Evolutionary conservation across 2,329 filamentous ascomycete species (phyloP), one percentile per base, ranked within the genome.

Genomic region (Exophiala aquamarina): DNA sequence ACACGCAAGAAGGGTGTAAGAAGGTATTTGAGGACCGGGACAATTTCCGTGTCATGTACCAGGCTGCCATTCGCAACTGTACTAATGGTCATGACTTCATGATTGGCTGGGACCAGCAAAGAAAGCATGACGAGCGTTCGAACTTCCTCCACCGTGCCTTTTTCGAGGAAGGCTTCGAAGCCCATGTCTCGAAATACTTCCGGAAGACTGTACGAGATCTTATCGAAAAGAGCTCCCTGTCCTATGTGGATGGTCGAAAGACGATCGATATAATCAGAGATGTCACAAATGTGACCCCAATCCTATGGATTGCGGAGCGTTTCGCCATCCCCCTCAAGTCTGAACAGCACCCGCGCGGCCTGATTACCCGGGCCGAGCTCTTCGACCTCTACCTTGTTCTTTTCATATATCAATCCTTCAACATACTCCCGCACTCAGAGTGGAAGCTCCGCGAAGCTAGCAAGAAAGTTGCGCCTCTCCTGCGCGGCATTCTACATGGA

Each of bases 271-370:
- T 77, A 3, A 71, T 88, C 8, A 78, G 83, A 18, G 83, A 88
- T 50, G 77, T 89, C 1, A 83, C 80, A 19, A 89, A 89, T 60
- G 67, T 87, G 19, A 77, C 75, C 0, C 83, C 84, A 4, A 79
- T 83, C 3, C 74, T 81, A 57, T 87, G 79, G 58, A 70, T 87
- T 32, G 81, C 78, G 0, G 72, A 84, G 2, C 75, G 77, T 3
- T 86, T 87, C 61, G 79, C 81, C 39, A 69, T 89, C 3, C 84
- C 86, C 0, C 70, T 89, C 31, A 87, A 87, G 69, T 83, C 79
- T 0, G 63, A 66, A 2, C 71, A 79, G 9, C 78, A 81, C 41
- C 78, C 81, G 2, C 78, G 74, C 55, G 85, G 84, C 2, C 42
- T 78, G 6, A 36, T 78, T 14, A 68, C 71, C 1, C 57, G 73